phyloP scores from a whole-genome alignment of 306 rosid genomes.

The Purshia tridentata region DNA sequence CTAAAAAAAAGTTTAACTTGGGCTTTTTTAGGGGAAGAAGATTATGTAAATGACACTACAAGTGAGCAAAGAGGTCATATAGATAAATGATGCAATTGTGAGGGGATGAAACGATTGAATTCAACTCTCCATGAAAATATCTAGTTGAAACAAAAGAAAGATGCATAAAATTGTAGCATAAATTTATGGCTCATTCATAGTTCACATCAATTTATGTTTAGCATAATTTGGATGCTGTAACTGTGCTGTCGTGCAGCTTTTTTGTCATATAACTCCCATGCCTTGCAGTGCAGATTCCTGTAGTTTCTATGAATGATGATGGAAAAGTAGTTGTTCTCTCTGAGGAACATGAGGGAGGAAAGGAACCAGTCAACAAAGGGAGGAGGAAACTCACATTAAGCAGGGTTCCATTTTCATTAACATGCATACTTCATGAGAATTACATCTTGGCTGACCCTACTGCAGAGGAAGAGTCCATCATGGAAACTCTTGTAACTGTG shows the following conservation, averaged over 20 bases:
- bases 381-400: conserved; percentile 65
- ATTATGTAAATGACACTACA: neutral
- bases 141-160: neutral
- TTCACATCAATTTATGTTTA: neutral
- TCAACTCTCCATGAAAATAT: neutral
- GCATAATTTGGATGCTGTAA: neutral
- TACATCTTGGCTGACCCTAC: conserved; percentile 85
- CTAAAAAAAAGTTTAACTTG: neutral
- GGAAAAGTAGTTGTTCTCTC: conserved; percentile 65
- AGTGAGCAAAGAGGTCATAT: neutral
- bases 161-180: neutral
- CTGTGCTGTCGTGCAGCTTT: neutral
- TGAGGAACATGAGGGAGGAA: conserved; percentile 56
- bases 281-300: conserved; percentile 74
- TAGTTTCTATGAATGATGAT: conserved; percentile 69
- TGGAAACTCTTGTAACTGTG: conserved; percentile 76
- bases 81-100: conserved; percentile 3
- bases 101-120: neutral
- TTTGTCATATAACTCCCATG: conserved; percentile 18
- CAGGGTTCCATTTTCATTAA: conserved; percentile 71
- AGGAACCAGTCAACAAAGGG: conserved; percentile 66
- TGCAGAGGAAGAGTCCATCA: conserved; percentile 84
- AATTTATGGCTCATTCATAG: neutral
- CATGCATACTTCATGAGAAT: conserved; percentile 77
- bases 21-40: neutral